Conservation (phyloP, 306 rosid genomes). For the Erythrophleum fordii region DNA sequence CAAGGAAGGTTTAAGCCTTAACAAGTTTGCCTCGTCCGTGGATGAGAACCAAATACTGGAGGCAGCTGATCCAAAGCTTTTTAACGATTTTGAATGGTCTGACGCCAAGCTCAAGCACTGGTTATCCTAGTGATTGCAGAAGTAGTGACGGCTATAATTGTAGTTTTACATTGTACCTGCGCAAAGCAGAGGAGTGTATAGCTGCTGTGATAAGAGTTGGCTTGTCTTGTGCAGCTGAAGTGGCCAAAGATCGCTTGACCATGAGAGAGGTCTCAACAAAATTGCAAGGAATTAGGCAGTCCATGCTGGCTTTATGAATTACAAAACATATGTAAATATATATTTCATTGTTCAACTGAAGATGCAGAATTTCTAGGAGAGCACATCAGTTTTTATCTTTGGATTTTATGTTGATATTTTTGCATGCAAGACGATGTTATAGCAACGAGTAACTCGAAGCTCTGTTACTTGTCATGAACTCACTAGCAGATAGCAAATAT, state of each 20-base stretch:
- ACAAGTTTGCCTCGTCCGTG: conserved; percentile 29
- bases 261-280: conserved; percentile 40
- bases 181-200: conserved; percentile 35
- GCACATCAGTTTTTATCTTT: neutral
- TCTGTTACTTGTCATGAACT: neutral
- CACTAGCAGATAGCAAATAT: neutral
- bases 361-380: neutral
- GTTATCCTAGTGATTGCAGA: neutral
- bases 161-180: neutral
- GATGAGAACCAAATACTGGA: conserved; percentile 30
- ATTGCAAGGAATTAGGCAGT: conserved; percentile 30
- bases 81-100: conserved; percentile 21
- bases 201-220: conserved; percentile 37
- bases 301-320: conserved; percentile 11
- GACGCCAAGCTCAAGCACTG: conserved; percentile 9
- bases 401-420: neutral
- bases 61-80: conserved; percentile 39
- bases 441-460: no score
- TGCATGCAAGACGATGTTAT: no score
- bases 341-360: neutral
- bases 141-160: neutral
- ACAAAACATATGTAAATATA: neutral
- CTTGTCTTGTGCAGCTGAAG: conserved; percentile 37
- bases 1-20: conserved; percentile 47
- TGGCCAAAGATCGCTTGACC: conserved; percentile 44